phyloP scores from a whole-genome alignment of 495 filamentous ascomycete species.

The Cercophora sp. region DNA sequence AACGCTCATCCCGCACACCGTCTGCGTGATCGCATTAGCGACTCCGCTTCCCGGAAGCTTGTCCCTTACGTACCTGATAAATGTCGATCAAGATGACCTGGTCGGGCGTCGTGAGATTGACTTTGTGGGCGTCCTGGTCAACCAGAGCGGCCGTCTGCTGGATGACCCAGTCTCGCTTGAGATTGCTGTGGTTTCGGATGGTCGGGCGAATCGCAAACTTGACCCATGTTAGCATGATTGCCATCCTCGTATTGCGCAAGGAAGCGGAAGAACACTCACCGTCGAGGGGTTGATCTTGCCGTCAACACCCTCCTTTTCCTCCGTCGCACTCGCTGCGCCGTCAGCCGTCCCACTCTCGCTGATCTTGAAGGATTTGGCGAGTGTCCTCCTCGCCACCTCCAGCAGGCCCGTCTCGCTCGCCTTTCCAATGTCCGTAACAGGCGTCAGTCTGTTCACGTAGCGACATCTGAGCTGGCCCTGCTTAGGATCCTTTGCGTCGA shows the following conservation, averaged over 20 bases:
- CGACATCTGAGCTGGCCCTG: constrained; percentile 58
- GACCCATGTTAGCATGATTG: background rate
- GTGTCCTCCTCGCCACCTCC: constrained; percentile 64
- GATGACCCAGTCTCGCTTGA: constrained; percentile 75
- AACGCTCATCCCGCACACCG: constrained; percentile 44
- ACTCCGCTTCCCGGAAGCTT: background rate
- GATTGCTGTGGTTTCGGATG: constrained; percentile 69
- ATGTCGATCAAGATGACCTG: constrained; percentile 83
- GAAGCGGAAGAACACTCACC: background rate
- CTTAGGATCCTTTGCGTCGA: constrained; percentile 50
- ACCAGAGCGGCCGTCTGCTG: constrained; percentile 64
- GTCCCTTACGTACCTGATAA: constrained; percentile 62
- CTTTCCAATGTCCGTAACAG: constrained; percentile 69
- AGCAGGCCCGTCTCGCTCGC: constrained; percentile 72
- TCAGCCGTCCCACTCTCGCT: constrained; percentile 1
- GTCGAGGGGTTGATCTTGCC: background rate
- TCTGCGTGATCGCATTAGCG: constrained; percentile 20
- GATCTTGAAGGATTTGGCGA: constrained; percentile 68
- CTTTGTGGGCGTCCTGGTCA: constrained; percentile 60
- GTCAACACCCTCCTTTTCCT: background rate
- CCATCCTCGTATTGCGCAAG: no score
- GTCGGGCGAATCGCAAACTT: constrained; percentile 90
- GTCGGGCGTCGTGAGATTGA: constrained; percentile 79
- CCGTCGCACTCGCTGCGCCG: background rate
- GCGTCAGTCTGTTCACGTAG: constrained; percentile 81